These are phyloP conservation scores for Echeveria elegans DNA, from an alignment of 164 flowering plant species.

Conservation along the genomic window DNA sequence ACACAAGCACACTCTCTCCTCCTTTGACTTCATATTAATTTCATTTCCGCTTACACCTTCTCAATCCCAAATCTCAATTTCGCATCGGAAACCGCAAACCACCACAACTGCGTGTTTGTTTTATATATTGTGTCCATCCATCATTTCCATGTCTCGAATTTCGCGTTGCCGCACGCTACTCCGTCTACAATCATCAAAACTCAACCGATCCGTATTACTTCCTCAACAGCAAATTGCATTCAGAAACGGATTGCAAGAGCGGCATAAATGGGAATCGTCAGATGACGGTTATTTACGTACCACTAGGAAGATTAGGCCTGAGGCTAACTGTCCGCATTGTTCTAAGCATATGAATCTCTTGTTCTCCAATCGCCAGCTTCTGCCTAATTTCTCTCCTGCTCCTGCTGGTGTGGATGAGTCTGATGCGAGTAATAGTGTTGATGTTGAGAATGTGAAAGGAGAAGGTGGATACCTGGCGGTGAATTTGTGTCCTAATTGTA, in stretches of 20 bases:
- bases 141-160: not conserved
- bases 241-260: constrained; percentile 39
- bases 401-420: not conserved
- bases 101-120: not conserved
- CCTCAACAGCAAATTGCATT: no score
- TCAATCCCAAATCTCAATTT: no score
- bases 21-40: not conserved
- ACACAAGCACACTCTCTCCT: not conserved
- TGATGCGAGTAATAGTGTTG: not conserved
- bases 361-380: constrained; percentile 42
- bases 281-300: constrained; percentile 13
- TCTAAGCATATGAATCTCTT: constrained; percentile 63
- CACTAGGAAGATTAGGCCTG: constrained; percentile 55
- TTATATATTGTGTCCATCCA: no score
- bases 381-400: constrained; percentile 18
- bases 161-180: not conserved
- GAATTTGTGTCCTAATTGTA: constrained; percentile 87
- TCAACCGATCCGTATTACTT: not conserved
- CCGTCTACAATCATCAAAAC: not conserved
- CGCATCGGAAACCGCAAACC: not conserved
- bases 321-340: constrained; percentile 78
- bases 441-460: not conserved
- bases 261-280: constrained; percentile 62
- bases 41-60: no score
- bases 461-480: constrained; percentile 35